Evolutionary conservation across 2,329 filamentous ascomycete species (phyloP), one percentile per base, ranked within the genome.

Genomic region (Alternaria arborescens): DNA sequence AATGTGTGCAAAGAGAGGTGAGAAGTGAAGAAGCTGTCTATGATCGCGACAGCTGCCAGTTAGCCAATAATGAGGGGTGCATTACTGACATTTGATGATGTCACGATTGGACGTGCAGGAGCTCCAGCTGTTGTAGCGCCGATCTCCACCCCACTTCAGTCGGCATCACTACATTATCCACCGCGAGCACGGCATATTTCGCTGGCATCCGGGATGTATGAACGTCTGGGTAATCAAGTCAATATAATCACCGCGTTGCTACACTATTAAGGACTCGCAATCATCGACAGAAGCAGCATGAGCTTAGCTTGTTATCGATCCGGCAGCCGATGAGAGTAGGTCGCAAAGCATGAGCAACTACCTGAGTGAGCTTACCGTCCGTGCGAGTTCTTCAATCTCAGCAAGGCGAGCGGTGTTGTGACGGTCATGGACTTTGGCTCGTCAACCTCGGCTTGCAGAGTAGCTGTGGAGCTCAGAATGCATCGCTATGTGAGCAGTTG

Each of bases 371-470:
- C 10, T 41, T 7, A 22, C 12, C 18, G 6, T 22, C 10, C 38
- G 12, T 4, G 11, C 18, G 38, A 22, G 86, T 65, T 89, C 81
- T 77, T 97, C 93, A 12, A 97, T 84, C 65, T 91, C 87, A 3
- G 88, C 84, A 32, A 97, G 88, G 70, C 89, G 91, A 41, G 85
- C 76, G 11, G 88, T 83, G 69, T 93, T 92, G 66, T 82, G 85
- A 86, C 85, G 69, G 96, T 89, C 36, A 91, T 87, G 4, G 85
- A 81, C 80, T 91, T 94, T 80, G 97, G 93, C 73, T 93, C 89
- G 53, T 94, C 88, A 16, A 36, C 32, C 11, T 36, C 32, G 32
- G 32, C 32, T 36, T 53, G 97, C 89, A 74, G 97, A 24, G 81
- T 74, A 55, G 84, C 82, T 11, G 88, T 78, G 26, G 26, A 84